Conservation (phyloP, 2,329 filamentous ascomycete species). For the Hypoxylon sp. region DNA sequence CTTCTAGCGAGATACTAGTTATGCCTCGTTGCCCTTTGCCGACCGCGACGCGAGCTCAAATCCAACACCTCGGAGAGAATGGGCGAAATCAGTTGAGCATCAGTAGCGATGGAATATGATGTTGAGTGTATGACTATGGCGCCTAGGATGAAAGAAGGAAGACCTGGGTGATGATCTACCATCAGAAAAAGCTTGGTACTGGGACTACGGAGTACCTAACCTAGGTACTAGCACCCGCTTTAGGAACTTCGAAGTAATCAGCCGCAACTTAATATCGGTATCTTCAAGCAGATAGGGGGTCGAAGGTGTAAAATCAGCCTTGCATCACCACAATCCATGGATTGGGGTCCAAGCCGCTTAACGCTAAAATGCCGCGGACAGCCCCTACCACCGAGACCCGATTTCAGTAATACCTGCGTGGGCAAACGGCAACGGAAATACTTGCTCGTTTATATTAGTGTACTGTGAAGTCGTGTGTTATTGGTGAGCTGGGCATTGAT, state of each 20-base stretch:
- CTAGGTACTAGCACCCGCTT: neutral
- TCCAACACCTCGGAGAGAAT: neutral
- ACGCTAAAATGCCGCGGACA: neutral
- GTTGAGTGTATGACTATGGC: neutral
- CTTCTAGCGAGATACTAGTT: too few species aligned
- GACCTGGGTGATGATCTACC: neutral
- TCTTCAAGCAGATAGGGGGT: neutral
- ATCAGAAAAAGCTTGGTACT: neutral
- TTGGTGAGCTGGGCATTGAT: slow-evolving; percentile 19
- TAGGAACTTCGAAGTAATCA: slow-evolving; percentile 2
- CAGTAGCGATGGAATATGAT: neutral
- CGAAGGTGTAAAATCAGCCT: slow-evolving; percentile 30
- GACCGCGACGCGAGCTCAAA: neutral
- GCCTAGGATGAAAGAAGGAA: neutral
- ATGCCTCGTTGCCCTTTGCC: neutral
- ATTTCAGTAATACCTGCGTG: slow-evolving; percentile 5
- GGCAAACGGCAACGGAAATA: neutral
- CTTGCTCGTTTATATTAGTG: neutral
- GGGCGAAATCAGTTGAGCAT: neutral
- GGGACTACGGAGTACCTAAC: too few species aligned
- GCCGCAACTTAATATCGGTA: slow-evolving; percentile 22
- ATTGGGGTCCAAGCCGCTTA: slow-evolving; percentile 8
- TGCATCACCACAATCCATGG: slow-evolving; percentile 3
- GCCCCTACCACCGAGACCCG: slow-evolving; percentile 18
- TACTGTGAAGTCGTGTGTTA: slow-evolving; percentile 1